These are phyloP conservation scores for Abrus pulchellus DNA, from an alignment of 306 rosid genomes.

Conservation along the genomic window DNA sequence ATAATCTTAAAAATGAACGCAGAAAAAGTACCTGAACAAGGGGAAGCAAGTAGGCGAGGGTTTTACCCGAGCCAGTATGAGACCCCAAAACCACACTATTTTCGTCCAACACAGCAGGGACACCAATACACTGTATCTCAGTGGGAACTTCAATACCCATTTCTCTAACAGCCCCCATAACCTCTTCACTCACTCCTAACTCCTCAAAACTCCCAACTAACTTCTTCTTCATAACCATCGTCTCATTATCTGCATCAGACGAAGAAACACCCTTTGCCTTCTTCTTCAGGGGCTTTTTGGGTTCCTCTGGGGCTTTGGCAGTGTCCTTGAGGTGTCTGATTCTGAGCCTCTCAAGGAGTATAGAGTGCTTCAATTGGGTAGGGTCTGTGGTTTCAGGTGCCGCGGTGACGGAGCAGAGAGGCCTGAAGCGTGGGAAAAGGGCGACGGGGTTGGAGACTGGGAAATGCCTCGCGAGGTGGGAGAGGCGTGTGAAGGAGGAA, in stretches of 20 bases:
- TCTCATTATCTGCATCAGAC: constrained; percentile 47
- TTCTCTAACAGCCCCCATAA: constrained; percentile 78
- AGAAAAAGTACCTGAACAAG: constrained; percentile 78
- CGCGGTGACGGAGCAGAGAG: constrained; percentile 65
- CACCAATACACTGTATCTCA: constrained; percentile 92
- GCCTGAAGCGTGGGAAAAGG: constrained; percentile 60
- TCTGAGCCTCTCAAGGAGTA: constrained; percentile 82
- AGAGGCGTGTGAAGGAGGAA: constrained; percentile 54
- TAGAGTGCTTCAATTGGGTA: constrained; percentile 63
- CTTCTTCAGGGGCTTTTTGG: constrained; percentile 23
- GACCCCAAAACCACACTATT: constrained; percentile 92
- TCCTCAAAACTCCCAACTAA: constrained; percentile 69
- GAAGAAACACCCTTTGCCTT: constrained; percentile 9
- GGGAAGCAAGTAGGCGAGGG: constrained; percentile 93
- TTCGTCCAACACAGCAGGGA: constrained; percentile 85
- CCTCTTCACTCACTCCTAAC: constrained; percentile 79
- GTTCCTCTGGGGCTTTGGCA: constrained; percentile 33
- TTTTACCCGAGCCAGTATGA: constrained; percentile 97
- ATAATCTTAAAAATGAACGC: not conserved
- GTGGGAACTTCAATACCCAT: constrained; percentile 85
- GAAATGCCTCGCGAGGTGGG: constrained; percentile 52
- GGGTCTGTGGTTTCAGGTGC: constrained; percentile 37
- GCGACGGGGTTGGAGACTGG: constrained; percentile 54
- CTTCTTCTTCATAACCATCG: constrained; percentile 50
- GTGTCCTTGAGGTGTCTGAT: constrained; percentile 70